Evolutionary conservation across 768 basidiomycete species (phyloP), one percentile per base, ranked within the genome.

Genomic region (Sporobolomyces pararoseus): DNA sequence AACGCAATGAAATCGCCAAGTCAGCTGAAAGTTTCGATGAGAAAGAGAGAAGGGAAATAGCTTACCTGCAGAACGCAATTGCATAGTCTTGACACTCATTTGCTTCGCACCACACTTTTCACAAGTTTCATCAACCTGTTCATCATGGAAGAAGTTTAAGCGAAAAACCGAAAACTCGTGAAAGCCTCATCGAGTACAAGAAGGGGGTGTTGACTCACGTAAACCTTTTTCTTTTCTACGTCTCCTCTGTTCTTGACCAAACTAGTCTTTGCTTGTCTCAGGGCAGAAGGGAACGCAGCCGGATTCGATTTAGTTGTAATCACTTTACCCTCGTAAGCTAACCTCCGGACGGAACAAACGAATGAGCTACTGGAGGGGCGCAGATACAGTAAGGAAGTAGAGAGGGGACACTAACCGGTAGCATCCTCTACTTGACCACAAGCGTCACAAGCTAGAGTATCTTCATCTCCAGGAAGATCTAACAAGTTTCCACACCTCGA

Each of bases 261-360:
- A 42, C 91, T 87, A 0, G 91, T 96, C 80, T 94, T 91, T 65
- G 91, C 91, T 75, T 94, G 90, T 76, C 88, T 82, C 68, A 98
- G 80, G 0, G 87, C 84, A 32, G 91, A 93, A 0, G 96, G 95
- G 79, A 98, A 97, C 4, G 96, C 95, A 64, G 93, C 90, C 0
- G 92, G 89, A 72, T 92, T 89, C 12, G 94, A 96, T 31, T 86
- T 87, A 0, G 96, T 98, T 61, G 87, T 86, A 57, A 94, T 91
- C 72, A 89, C 86, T 34, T 88, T 88, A 79, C 91, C 89, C 75
- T 97, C 93, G 78, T 95, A 98, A 4, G 91, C 93, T 96, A 74
- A 17, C 3, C 5, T 39, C 19, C 3, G 39, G 10, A 9, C 39
- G 17, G 10, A 17, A 9, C 17, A 42, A 9, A 9, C 39, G 39